phyloP scores from a whole-genome alignment of 805 yeast species.

The Kodamaea hsintzibuensis region DNA sequence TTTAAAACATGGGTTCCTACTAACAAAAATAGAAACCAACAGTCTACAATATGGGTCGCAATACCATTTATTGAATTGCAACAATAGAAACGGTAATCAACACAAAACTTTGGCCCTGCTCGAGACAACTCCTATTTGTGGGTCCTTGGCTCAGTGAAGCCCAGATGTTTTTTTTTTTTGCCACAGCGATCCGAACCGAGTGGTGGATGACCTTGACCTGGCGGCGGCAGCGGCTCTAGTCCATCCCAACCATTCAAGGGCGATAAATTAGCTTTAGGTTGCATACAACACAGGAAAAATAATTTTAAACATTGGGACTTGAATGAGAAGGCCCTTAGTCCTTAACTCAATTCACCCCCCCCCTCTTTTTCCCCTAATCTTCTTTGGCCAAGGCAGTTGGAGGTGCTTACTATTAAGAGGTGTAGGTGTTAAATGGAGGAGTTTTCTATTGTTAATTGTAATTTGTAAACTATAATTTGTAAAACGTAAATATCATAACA shows the following conservation, averaged over 20 bases:
- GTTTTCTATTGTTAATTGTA: too few species aligned
- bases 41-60: background rate
- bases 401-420: too few species aligned
- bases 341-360: too few species aligned
- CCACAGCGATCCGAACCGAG: conserved; percentile 1
- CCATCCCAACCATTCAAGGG: background rate
- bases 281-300: background rate
- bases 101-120: background rate
- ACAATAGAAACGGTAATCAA: conserved; percentile 1
- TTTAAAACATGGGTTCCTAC: background rate
- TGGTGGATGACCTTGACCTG: background rate
- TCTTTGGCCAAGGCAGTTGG: too few species aligned
- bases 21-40: background rate
- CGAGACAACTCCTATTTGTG: background rate
- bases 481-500: too few species aligned
- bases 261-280: background rate
- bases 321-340: too few species aligned
- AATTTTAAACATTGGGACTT: background rate
- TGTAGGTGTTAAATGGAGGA: too few species aligned
- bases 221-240: background rate
- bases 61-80: background rate
- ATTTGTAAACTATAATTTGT: too few species aligned
- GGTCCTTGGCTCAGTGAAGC: background rate
- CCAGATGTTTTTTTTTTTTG: background rate
- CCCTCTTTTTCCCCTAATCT: too few species aligned